A percentile compares a stretch with the other conserved stretches of the same genome.
Conservation (phyloP, 1,139 yeast genomes). For the Hansenula sp. region DNA sequence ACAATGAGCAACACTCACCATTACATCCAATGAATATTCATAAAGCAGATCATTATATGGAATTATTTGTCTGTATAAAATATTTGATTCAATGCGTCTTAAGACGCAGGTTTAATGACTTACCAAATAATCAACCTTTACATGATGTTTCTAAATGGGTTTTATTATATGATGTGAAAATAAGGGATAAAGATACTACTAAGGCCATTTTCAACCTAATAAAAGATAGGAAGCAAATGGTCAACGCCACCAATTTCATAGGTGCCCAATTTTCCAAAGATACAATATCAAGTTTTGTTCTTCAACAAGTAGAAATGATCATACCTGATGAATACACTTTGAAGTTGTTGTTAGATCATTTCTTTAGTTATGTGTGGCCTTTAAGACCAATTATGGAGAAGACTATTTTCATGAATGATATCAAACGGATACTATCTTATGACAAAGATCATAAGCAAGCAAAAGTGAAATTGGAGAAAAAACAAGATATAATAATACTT, state of each 20-base stretch:
- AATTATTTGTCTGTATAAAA: background rate
- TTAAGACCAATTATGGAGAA: conserved; percentile 43
- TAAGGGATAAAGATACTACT: background rate
- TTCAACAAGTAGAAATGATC: conserved; percentile 12
- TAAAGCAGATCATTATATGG: conserved; percentile 1
- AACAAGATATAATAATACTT: conserved; percentile 33
- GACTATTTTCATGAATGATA: conserved; percentile 17
- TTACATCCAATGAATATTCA: background rate
- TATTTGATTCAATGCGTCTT: background rate
- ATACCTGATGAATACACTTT: conserved; percentile 33
- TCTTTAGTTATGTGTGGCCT: conserved; percentile 36
- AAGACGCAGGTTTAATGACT: background rate
- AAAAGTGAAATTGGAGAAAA: conserved; percentile 22
- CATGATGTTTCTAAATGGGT: background rate
- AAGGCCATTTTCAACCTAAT: background rate
- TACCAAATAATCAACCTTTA: background rate
- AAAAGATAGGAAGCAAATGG: background rate
- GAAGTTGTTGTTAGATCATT: conserved; percentile 28
- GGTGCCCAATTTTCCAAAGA: background rate
- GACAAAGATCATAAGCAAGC: background rate
- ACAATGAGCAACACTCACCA: background rate
- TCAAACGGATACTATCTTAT: conserved; percentile 8
- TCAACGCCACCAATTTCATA: background rate
- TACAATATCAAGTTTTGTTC: background rate
- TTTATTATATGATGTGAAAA: background rate